Conservation (phyloP, 805 yeast genomes). For the Myxozyma lipomycoides region DNA sequence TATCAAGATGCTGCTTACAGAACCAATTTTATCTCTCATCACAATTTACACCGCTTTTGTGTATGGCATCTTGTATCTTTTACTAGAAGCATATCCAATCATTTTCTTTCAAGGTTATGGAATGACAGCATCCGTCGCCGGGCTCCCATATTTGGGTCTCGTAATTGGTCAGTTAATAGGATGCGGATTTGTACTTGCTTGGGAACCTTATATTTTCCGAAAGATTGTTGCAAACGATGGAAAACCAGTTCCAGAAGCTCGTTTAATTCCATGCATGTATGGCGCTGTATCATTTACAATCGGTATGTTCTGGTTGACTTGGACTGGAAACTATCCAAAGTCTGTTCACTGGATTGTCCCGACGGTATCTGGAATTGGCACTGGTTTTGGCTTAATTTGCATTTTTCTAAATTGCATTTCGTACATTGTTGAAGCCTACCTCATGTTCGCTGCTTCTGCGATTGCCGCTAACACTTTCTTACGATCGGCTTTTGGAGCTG, state of each 20-base stretch:
- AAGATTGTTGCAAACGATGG: constrained; percentile 13
- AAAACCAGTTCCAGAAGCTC: constrained; percentile 56
- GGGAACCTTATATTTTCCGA: constrained; percentile 1
- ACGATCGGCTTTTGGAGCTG: constrained; percentile 62
- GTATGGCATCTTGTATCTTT: constrained; percentile 40
- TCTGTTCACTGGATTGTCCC: constrained; percentile 78
- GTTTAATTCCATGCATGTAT: constrained; percentile 62
- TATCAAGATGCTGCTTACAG: constrained; percentile 36
- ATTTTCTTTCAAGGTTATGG: constrained; percentile 50
- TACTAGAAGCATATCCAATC: constrained; percentile 39
- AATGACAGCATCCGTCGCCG: constrained; percentile 57
- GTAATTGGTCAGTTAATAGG: constrained; percentile 62
- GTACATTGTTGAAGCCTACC: constrained; percentile 67
- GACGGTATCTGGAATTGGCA: constrained; percentile 56
- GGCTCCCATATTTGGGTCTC: constrained; percentile 74
- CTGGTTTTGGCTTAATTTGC: constrained; percentile 64
- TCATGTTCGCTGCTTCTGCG: constrained; percentile 69
- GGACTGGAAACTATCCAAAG: constrained; percentile 67
- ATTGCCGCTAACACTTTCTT: constrained; percentile 65
- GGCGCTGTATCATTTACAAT: constrained; percentile 61
- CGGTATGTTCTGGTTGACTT: constrained; percentile 72
- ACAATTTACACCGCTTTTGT: constrained; percentile 39
- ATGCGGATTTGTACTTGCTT: constrained; percentile 43
- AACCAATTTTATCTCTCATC: constrained; percentile 39
- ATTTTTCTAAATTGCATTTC: constrained; percentile 67